Evolutionary conservation across 306 rosid genomes (phyloP).

Genomic region (Glycine tomentella): DNA sequence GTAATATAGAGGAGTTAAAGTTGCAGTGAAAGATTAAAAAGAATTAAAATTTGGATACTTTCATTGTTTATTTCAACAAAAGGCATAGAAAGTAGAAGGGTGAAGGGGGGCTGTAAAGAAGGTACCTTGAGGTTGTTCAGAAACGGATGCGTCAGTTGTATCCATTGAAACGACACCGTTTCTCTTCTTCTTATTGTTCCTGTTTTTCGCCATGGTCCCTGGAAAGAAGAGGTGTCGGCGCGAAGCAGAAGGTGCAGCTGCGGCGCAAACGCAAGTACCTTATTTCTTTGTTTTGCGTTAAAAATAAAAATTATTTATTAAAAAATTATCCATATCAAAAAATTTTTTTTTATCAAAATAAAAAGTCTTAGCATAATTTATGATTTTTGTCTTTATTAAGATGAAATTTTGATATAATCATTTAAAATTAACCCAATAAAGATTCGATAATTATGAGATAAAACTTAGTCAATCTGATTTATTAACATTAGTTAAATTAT

Average conservation of each 20-base stretch:
- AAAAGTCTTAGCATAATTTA: too few relatives aligned
- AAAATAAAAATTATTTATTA: too few relatives aligned
- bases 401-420: too few relatives aligned
- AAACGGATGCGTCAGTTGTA: conserved; percentile 39
- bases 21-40: background rate
- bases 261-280: background rate
- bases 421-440: too few relatives aligned
- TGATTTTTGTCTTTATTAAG: too few relatives aligned
- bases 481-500: too few relatives aligned
- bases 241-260: background rate
- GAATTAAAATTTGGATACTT: background rate
- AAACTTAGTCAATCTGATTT: too few relatives aligned
- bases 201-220: conserved; percentile 69
- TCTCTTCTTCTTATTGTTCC: conserved; percentile 73
- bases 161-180: conserved; percentile 64
- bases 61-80: background rate
- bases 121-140: conserved; percentile 65
- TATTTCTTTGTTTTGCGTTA: too few relatives aligned
- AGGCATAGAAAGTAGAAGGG: background rate
- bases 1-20: background rate
- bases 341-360: too few relatives aligned
- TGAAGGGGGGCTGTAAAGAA: background rate
- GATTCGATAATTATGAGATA: too few relatives aligned
- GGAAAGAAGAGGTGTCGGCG: conserved; percentile 4
- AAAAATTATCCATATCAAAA: too few relatives aligned